These are phyloP conservation scores for Alternaria conjuncta DNA, from an alignment of 2,329 filamentous ascomycete species.

Conservation along the genomic window DNA sequence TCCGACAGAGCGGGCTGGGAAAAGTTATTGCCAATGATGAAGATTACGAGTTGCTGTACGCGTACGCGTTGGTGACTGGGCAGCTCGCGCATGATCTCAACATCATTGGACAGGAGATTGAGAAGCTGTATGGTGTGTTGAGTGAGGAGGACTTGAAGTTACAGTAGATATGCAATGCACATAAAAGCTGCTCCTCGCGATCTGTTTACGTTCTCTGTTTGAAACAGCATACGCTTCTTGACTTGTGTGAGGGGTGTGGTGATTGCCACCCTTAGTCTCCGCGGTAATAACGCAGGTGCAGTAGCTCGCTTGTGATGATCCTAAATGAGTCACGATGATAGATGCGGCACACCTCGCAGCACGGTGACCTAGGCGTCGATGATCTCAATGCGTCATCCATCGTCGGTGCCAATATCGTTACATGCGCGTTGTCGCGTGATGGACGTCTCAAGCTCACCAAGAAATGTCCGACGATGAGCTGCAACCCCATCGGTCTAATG, in stretches of 20 bases:
- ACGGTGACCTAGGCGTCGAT: not conserved
- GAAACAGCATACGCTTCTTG: not conserved
- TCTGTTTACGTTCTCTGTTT: not conserved
- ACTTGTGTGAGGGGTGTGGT: not conserved
- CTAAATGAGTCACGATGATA: not conserved
- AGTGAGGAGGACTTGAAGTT: conserved; percentile 67
- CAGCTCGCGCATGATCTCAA: conserved; percentile 64
- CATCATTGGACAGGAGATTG: conserved; percentile 61
- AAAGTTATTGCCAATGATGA: conserved; percentile 66
- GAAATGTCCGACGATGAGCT: not conserved
- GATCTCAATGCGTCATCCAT: not conserved
- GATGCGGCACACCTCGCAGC: not conserved
- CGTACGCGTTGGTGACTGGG: conserved; percentile 74
- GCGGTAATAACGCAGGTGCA: not conserved
- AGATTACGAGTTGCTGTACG: conserved; percentile 92
- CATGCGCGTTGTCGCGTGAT: not conserved
- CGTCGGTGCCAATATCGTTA: not conserved
- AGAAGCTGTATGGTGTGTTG: conserved; percentile 66
- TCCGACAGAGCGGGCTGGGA: conserved; percentile 71
- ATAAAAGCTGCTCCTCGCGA: not conserved
- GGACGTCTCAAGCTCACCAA: not conserved
- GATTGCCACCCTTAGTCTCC: not conserved
- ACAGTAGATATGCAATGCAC: conserved; percentile 25
- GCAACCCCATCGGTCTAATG: not conserved
- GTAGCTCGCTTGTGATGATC: not conserved